Evolutionary conservation across 2,329 filamentous ascomycete genomes (phyloP).

Genomic region (Acrocalymma vagum): DNA sequence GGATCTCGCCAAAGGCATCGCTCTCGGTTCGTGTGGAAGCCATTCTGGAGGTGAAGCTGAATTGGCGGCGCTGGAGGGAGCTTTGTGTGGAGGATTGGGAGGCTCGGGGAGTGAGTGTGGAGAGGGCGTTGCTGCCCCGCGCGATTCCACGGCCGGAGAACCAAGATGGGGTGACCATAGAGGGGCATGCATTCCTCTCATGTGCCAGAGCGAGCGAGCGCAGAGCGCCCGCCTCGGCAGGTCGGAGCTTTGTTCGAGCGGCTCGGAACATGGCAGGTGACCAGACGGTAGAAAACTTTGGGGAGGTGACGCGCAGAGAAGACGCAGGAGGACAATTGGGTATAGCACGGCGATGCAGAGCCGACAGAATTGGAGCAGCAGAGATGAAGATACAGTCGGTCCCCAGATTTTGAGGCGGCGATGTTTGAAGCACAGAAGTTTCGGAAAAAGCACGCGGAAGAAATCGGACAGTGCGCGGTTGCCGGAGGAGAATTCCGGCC

Average conservation of each 20-base stretch:
- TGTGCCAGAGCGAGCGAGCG: conserved; percentile 47
- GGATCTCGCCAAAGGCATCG: conserved; percentile 97
- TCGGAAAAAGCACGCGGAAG: too few species aligned
- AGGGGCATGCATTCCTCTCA: conserved; percentile 41
- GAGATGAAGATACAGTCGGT: conserved; percentile 1
- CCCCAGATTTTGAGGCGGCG: too few species aligned
- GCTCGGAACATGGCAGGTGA: conserved; percentile 44
- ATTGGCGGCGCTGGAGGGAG: conserved; percentile 35
- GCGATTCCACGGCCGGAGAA: conserved; percentile 18
- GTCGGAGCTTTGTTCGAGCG: conserved; percentile 37
- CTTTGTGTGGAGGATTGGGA: conserved; percentile 18
- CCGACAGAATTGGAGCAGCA: conserved; percentile 4
- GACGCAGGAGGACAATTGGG: conserved; percentile 3
- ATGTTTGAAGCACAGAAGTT: too few species aligned
- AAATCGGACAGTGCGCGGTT: too few species aligned
- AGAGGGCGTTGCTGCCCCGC: conserved; percentile 36
- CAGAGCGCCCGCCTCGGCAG: conserved; percentile 44
- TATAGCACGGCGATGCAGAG: conserved; percentile 2
- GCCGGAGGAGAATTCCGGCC: too few species aligned
- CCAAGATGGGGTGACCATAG: conserved; percentile 20
- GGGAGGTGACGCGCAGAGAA: conserved; percentile 3
- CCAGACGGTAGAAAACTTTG: conserved; percentile 7
- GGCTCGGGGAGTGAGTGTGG: conserved; percentile 28
- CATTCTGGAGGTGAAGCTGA: conserved; percentile 44
- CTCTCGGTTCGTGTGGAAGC: conserved; percentile 79